These are phyloP conservation scores for Sporopachydermia lactativora DNA, from an alignment of 805 yeast species.

Conservation along the genomic window DNA sequence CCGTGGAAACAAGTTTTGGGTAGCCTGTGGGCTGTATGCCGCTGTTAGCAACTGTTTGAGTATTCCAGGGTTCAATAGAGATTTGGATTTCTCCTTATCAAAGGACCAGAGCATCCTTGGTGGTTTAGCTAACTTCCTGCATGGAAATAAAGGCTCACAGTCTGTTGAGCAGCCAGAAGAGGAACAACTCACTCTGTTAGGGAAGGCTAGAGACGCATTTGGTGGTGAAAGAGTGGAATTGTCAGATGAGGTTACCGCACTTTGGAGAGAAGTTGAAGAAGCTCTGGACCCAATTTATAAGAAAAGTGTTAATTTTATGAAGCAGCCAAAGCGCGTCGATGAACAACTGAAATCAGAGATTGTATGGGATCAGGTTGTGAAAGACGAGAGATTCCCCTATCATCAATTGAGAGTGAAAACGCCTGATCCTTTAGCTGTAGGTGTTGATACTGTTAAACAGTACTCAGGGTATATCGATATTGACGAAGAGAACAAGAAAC, in stretches of 20 bases:
- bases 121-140: no score
- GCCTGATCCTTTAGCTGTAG: slow-evolving; percentile 33
- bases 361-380: slow-evolving; percentile 16
- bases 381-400: slow-evolving; percentile 26
- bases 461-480: slow-evolving; percentile 63
- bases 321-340: not conserved
- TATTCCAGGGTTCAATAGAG: no score
- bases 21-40: no score
- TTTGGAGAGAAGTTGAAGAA: slow-evolving; percentile 13
- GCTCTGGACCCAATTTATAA: slow-evolving; percentile 26
- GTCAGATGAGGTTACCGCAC: not conserved
- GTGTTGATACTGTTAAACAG: slow-evolving; percentile 52
- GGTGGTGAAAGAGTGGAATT: not conserved
- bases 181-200: not conserved
- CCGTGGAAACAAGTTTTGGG: no score
- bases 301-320: slow-evolving; percentile 36
- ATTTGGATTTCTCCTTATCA: no score
- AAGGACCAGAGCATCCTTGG: no score
- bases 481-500: slow-evolving; percentile 51
- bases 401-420: slow-evolving; percentile 36
- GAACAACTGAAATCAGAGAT: not conserved
- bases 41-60: no score
- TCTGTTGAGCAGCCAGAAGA: no score
- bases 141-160: no score
- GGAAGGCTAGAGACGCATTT: not conserved